Evolutionary conservation across 768 basidiomycete species (phyloP).

Genomic region (Auriculariales sp.): DNA sequence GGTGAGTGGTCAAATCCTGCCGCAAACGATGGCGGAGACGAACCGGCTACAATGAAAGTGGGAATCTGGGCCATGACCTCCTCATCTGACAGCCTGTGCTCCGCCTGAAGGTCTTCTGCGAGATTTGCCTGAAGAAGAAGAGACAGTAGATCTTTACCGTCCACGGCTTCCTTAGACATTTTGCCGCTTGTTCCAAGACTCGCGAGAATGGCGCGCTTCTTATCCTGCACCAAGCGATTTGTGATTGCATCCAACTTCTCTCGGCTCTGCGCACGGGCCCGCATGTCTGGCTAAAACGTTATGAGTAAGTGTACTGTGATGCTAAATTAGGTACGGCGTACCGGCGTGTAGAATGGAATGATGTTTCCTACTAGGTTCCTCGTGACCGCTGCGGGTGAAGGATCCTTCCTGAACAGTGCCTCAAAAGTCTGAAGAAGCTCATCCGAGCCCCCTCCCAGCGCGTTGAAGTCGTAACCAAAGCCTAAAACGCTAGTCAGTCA

Average conservation of each 20-base stretch:
- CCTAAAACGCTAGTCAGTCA: constrained; percentile 13
- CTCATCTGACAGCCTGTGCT: constrained; percentile 14
- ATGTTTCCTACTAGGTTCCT: constrained; percentile 6
- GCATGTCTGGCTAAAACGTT: not conserved
- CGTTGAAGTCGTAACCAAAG: constrained; percentile 23
- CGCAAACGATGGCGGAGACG: too few species aligned
- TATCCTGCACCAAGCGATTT: not conserved
- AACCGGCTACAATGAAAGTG: not conserved
- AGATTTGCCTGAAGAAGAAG: constrained; percentile 18
- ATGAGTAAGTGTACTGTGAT: not conserved
- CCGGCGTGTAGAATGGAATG: constrained; percentile 15
- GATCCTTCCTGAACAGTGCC: constrained; percentile 19
- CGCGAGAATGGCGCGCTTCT: not conserved
- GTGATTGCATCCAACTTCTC: not conserved
- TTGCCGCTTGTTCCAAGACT: not conserved
- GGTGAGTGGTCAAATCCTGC: too few species aligned
- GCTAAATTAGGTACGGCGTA: not conserved
- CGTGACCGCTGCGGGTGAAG: constrained; percentile 17
- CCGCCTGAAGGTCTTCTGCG: constrained; percentile 13
- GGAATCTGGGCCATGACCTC: constrained; percentile 15
- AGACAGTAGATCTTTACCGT: constrained; percentile 15
- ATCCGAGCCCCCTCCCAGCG: constrained; percentile 13
- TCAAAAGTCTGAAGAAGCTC: not conserved
- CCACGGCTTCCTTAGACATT: constrained; percentile 1
- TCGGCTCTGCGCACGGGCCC: not conserved